Conservation (phyloP, 2,329 filamentous ascomycete species). For the Sporothrix variecibatus region DNA sequence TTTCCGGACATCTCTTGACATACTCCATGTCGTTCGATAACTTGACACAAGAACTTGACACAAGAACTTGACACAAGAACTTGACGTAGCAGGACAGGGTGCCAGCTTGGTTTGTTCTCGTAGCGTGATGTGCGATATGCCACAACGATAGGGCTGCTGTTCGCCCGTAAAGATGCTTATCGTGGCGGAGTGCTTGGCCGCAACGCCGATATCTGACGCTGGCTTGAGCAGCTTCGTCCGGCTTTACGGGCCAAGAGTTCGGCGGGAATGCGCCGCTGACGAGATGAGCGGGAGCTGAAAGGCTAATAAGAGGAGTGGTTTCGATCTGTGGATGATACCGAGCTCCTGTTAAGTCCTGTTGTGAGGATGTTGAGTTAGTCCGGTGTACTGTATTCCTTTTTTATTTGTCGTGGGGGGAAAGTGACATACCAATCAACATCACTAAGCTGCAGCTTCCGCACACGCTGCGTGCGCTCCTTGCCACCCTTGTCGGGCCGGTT, state of each 20-base stretch:
- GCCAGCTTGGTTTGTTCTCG: not conserved
- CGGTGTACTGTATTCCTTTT: not conserved
- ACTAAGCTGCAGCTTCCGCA: conserved; percentile 88
- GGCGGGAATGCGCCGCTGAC: not conserved
- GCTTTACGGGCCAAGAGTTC: not conserved
- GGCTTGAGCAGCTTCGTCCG: not conserved
- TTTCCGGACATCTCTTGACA: not conserved
- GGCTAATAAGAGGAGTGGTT: not conserved
- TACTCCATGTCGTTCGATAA: not conserved
- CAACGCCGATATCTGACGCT: no score
- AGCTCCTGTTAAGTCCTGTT: conserved; percentile 7
- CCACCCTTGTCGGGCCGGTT: conserved; percentile 58
- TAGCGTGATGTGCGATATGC: not conserved
- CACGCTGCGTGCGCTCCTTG: conserved; percentile 74
- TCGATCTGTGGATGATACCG: not conserved
- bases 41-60: no score
- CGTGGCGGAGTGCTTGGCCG: not conserved
- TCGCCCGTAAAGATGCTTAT: not conserved
- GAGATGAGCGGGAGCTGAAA: not conserved
- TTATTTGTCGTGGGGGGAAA: not conserved
- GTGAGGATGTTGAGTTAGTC: not conserved
- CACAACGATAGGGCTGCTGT: not conserved
- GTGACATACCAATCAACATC: conserved; percentile 89
- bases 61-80: not conserved
- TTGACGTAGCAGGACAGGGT: not conserved